Percentiles rank a stretch among this genome's conserved stretches.
phyloP scores from a whole-genome alignment of 129 eudicot genomes.

The Flaveria bidentis region DNA sequence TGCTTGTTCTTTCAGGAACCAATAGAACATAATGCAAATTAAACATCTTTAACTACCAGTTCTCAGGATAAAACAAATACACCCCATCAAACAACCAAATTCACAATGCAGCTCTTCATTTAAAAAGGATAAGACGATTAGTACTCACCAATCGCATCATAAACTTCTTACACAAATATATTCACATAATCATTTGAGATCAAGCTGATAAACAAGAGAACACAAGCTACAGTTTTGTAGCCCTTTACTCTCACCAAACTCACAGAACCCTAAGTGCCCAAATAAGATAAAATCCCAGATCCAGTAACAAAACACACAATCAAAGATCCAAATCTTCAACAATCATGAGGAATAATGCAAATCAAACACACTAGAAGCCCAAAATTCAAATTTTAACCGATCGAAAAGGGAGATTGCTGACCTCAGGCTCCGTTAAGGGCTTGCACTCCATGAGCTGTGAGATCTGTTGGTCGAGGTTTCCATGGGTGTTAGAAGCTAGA shows the following conservation, averaged over 20 bases:
- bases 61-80: neutral
- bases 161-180: neutral
- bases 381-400: neutral
- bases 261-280: slow-evolving; percentile 19
- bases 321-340: neutral
- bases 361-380: neutral
- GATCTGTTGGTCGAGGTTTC: slow-evolving; percentile 79
- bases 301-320: slow-evolving; percentile 24
- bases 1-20: neutral
- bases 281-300: slow-evolving; percentile 20
- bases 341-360: slow-evolving; percentile 10
- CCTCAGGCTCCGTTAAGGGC: slow-evolving; percentile 79
- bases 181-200: too few relatives aligned
- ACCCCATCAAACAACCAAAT: neutral
- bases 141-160: neutral
- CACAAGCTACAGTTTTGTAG: neutral
- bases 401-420: slow-evolving; percentile 3
- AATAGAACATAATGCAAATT: neutral
- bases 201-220: neutral
- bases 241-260: neutral
- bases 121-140: neutral
- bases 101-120: neutral
- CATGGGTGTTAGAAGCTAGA: slow-evolving; percentile 69
- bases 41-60: neutral
- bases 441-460: slow-evolving; percentile 94